phyloP scores from a whole-genome alignment of 805 yeast species.

The Komagataella mondaviorum region DNA sequence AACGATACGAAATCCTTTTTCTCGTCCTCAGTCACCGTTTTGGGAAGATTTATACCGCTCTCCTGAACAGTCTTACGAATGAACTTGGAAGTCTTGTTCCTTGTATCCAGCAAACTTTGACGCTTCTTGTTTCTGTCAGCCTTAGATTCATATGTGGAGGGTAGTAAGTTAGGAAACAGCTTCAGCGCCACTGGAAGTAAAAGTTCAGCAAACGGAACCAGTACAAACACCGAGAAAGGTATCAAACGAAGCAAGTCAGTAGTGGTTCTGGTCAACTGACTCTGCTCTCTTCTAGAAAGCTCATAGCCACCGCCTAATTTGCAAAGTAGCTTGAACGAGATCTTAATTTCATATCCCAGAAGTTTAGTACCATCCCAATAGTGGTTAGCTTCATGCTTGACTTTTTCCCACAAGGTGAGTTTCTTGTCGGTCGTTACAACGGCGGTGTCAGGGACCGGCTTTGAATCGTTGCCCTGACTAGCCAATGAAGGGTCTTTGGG shows the following conservation, averaged over 20 bases:
- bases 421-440: conserved; percentile 19
- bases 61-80: conserved; percentile 41
- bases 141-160: conserved; percentile 76
- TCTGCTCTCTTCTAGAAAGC: conserved; percentile 76
- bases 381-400: conserved; percentile 81
- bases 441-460: background rate
- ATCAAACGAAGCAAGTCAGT: conserved; percentile 76
- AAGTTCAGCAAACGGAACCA: conserved; percentile 92
- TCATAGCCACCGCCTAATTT: conserved; percentile 86
- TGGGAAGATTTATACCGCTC: conserved; percentile 60
- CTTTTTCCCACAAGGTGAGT: conserved; percentile 61
- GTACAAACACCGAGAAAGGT: conserved; percentile 81
- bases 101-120: conserved; percentile 39
- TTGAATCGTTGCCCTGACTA: background rate
- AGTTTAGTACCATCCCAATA: conserved; percentile 93
- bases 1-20: conserved; percentile 63
- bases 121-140: conserved; percentile 42
- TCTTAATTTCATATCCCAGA: conserved; percentile 76
- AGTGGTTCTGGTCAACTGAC: conserved; percentile 80
- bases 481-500: background rate
- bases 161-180: conserved; percentile 82
- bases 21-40: conserved; percentile 57
- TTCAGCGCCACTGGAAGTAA: conserved; percentile 79
- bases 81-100: conserved; percentile 46
- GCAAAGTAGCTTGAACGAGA: conserved; percentile 66